Percentiles rank a stretch among this genome's conserved stretches.
Evolutionary conservation across 352 stramenopile species (phyloP).

Genomic region (Phytophthora capsici): DNA sequence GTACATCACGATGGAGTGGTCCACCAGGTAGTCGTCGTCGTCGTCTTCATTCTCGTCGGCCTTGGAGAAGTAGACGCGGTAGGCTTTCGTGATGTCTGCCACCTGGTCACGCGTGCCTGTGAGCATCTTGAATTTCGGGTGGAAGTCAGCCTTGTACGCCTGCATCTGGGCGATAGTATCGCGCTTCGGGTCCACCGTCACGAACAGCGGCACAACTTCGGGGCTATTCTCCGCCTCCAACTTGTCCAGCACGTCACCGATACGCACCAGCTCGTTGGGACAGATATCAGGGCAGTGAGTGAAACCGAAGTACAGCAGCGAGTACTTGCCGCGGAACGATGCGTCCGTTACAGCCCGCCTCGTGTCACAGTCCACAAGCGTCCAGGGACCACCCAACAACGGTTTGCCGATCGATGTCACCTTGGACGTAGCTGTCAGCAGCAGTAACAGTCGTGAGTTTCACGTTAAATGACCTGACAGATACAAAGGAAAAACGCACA

Average conservation of each 20-base stretch:
- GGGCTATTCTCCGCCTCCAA: slow-evolving; percentile 73
- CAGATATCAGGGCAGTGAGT: slow-evolving; percentile 99
- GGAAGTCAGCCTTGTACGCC: slow-evolving; percentile 95
- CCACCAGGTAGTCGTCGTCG: slow-evolving; percentile 99
- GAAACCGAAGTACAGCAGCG: slow-evolving; percentile 99
- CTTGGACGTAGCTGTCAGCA: slow-evolving; percentile 74
- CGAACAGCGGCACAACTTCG: slow-evolving; percentile 94
- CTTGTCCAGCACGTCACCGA: slow-evolving; percentile 95
- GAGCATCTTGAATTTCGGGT: slow-evolving; percentile 89
- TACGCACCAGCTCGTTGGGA: slow-evolving; percentile 98
- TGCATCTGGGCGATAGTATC: slow-evolving; percentile 97
- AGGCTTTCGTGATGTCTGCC: slow-evolving; percentile 97
- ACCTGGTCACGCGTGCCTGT: slow-evolving; percentile 95
- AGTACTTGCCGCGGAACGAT: slow-evolving; percentile 94
- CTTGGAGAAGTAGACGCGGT: slow-evolving; percentile 99
- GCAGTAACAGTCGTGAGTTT: slow-evolving; percentile 3
- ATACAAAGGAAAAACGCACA: slow-evolving; percentile 41
- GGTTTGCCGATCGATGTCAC: slow-evolving; percentile 92
- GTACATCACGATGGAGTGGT: slow-evolving; percentile 99
- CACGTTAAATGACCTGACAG: neutral
- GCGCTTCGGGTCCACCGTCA: slow-evolving; percentile 97
- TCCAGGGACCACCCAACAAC: slow-evolving; percentile 92
- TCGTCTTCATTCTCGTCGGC: slow-evolving; percentile 93
- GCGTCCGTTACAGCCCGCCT: slow-evolving; percentile 90
- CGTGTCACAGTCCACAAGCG: slow-evolving; percentile 91